Percentiles rank a stretch among this genome's conserved stretches.
Evolutionary conservation across 331 rosid genomes (phyloP).

Genomic region (Dryas integrifolia): DNA sequence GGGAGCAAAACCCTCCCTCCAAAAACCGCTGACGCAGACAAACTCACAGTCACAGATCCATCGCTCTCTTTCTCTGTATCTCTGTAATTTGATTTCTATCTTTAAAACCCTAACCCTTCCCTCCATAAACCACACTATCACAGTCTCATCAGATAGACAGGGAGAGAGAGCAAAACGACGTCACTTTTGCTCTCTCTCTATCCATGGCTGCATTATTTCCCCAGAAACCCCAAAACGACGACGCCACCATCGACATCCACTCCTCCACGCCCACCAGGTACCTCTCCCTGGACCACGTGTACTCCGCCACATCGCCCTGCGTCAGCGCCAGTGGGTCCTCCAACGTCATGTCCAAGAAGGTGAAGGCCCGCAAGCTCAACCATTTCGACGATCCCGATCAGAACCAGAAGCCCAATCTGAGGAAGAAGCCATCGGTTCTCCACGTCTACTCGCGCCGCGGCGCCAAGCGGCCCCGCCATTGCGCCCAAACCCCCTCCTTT

Average conservation of each 20-base stretch:
- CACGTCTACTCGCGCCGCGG: slow-evolving; percentile 72
- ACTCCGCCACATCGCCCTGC: slow-evolving; percentile 87
- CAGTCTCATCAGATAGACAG: not conserved
- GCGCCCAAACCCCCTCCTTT: slow-evolving; percentile 25
- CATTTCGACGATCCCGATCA: slow-evolving; percentile 15
- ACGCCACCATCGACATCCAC: slow-evolving; percentile 50
- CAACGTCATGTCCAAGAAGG: slow-evolving; percentile 90
- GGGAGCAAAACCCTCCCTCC: slow-evolving; percentile 31
- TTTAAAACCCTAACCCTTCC: slow-evolving; percentile 9
- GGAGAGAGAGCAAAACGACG: slow-evolving; percentile 39
- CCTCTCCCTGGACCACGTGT: slow-evolving; percentile 78
- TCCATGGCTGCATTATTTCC: slow-evolving; percentile 46
- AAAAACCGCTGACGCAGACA: not conserved
- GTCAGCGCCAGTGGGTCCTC: slow-evolving; percentile 68
- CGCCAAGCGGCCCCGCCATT: slow-evolving; percentile 42
- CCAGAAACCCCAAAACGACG: slow-evolving; percentile 30
- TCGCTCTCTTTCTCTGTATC: not conserved
- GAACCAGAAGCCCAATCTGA: slow-evolving; percentile 5
- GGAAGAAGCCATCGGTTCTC: slow-evolving; percentile 40
- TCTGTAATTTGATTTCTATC: not conserved
- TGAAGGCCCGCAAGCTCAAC: slow-evolving; percentile 69
- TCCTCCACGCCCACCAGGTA: slow-evolving; percentile 63
- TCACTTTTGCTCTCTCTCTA: slow-evolving; percentile 29
- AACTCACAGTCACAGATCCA: not conserved
- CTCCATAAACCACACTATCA: not conserved